Evolutionary conservation across 352 stramenopile genomes (phyloP).

Genomic region (Phytophthora fragariae): DNA sequence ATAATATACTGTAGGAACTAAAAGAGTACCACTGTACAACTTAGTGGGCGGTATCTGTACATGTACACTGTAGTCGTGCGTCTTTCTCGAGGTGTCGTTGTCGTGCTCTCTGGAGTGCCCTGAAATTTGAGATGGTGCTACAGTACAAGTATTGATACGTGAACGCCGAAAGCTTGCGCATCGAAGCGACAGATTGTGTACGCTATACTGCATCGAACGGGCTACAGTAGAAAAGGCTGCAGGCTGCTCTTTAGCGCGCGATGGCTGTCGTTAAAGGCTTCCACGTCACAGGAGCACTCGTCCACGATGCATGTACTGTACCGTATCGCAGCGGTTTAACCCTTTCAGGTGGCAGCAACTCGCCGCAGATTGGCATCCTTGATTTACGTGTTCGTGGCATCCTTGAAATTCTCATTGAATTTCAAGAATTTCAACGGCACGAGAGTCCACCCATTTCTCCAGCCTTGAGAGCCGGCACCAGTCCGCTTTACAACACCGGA

Average conservation of each 20-base stretch:
- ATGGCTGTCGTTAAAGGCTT: constrained; percentile 11
- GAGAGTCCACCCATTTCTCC: constrained; percentile 16
- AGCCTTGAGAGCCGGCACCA: constrained; percentile 13
- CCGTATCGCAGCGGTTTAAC: not conserved
- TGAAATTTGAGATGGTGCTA: not conserved
- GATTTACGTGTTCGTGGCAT: not conserved
- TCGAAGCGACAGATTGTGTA: not conserved
- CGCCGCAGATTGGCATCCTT: not conserved
- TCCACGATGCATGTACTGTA: not conserved
- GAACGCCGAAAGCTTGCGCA: not conserved
- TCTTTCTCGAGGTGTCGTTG: constrained; percentile 11
- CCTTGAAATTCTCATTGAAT: too few relatives aligned
- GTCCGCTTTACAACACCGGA: constrained; percentile 20
- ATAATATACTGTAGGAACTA: too few relatives aligned
- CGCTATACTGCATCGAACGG: not conserved
- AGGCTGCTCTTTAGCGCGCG: not conserved
- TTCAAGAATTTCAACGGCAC: constrained; percentile 16
- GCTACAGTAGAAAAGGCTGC: constrained; percentile 19
- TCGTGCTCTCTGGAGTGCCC: not conserved
- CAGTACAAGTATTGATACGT: too few relatives aligned
- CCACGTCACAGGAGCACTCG: constrained; percentile 11
- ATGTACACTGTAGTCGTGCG: not conserved
- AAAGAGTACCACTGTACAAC: too few relatives aligned
- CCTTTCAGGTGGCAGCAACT: not conserved
- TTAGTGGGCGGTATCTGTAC: too few relatives aligned